Evolutionary conservation across 2,329 filamentous ascomycete species (phyloP).

Genomic region (Talaromyces sp.): DNA sequence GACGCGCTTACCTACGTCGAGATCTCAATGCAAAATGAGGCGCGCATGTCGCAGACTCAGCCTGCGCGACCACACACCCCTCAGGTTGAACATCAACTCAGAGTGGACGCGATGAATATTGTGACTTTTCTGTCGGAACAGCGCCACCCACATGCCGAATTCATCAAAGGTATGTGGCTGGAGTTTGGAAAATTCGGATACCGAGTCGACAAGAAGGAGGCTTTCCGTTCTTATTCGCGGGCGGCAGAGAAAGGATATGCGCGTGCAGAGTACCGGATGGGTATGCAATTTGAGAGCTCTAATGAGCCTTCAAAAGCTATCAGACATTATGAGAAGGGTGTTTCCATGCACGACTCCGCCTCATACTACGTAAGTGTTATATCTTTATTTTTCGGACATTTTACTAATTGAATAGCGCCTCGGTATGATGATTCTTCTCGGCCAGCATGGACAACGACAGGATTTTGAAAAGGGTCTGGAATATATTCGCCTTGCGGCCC

Average conservation of each 20-base stretch:
- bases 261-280: conserved; percentile 91
- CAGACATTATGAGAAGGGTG: conserved; percentile 81
- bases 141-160: conserved; percentile 87
- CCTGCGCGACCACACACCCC: conserved; percentile 71
- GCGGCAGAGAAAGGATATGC: conserved; percentile 84
- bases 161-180: conserved; percentile 93
- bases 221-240: conserved; percentile 78
- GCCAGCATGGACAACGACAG: conserved; percentile 84
- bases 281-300: conserved; percentile 95
- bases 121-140: conserved; percentile 86
- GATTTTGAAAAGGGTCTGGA: conserved; percentile 75
- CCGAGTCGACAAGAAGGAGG: conserved; percentile 89
- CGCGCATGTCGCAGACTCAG: conserved; percentile 59
- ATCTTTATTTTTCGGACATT: conserved; percentile 9
- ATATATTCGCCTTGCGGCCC: conserved; percentile 76
- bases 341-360: conserved; percentile 78
- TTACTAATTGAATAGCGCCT: conserved; percentile 58
- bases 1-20: conserved; percentile 88
- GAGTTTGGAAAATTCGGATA: conserved; percentile 96
- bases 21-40: conserved; percentile 70
- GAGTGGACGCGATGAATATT: conserved; percentile 85
- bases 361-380: conserved; percentile 60
- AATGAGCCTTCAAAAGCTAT: conserved; percentile 90
- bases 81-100: conserved; percentile 80
- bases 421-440: conserved; percentile 95